Evolutionary conservation across 1,284 basidiomycete genomes (phyloP), one percentile per base, ranked within the genome.

Genomic region (Trametes pubescens): DNA sequence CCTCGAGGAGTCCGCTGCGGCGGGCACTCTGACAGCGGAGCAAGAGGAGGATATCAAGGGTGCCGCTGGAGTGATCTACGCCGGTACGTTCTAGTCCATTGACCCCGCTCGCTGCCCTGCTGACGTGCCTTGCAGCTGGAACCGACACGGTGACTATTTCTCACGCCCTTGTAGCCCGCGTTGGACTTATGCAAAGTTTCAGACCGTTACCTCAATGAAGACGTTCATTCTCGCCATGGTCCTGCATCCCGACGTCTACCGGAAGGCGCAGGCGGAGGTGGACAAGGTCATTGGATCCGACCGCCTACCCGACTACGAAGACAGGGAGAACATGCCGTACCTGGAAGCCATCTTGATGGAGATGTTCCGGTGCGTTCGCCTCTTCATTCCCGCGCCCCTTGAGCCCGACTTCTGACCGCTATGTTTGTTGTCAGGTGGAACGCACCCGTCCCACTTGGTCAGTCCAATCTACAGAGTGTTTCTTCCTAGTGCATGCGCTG

Each of bases 311-410:
- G 74, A 71, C 24, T 75, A 77, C 49, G 72, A 73, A 29, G 78
- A 80, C 53, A 54, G 71, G 21, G 71, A 73, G 2, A 64, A 58
- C 9, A 66, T 79, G 34, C 76, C 77, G 0, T 80, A 78, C 65
- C 59, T 79, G 14, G 69, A 74, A n/a, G 75, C 74, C 11, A 64
- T 77, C n/a, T 61, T 79, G 21, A 74, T 73, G 57, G 79, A 81
- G 66, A 68, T 73, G 2, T 54, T 54, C 65, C 57, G 55, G 64
- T 69, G 59, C 32, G 62, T 66, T 24, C 37, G 6, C 22, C 38
- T 4, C 26, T 34, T 11, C 46, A 37, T 22, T 43, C 22, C 18
- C 40, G 14, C 6, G 14, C 2, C 2, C 40, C 18, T 16, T 43
- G 6, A 43, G 18, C 40, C 40, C 22, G 18, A 37, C 24, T 40